These are phyloP conservation scores for Verticillium klebahnii DNA, from an alignment of 2,329 filamentous ascomycete genomes.

Conservation along the genomic window DNA sequence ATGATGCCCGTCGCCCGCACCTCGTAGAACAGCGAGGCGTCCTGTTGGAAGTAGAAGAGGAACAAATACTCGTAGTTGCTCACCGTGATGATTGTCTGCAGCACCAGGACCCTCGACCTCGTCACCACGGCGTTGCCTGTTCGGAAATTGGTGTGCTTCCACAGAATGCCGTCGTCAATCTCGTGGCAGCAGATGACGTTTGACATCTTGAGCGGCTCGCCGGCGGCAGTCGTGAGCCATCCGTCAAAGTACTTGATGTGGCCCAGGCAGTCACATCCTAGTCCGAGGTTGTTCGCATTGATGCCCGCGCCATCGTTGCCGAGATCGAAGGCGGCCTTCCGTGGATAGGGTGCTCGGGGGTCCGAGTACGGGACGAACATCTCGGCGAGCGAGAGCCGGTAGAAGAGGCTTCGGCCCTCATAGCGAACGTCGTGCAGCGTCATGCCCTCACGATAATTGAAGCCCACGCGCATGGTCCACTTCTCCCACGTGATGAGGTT, in stretches of 20 bases:
- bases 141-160: slow-evolving; percentile 62
- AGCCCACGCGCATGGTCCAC: slow-evolving; percentile 64
- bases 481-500: slow-evolving; percentile 54
- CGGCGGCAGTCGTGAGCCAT: slow-evolving; percentile 23
- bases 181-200: slow-evolving; percentile 33
- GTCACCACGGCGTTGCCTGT: slow-evolving; percentile 54
- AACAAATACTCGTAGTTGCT: slow-evolving; percentile 60
- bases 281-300: slow-evolving; percentile 59
- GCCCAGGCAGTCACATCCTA: slow-evolving; percentile 67
- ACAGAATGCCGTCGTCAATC: slow-evolving; percentile 53
- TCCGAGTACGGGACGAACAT: slow-evolving; percentile 70
- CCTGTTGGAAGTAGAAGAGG: slow-evolving; percentile 45
- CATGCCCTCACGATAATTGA: slow-evolving; percentile 65
- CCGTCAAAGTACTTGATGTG: slow-evolving; percentile 44
- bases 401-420: slow-evolving; percentile 61
- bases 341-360: slow-evolving; percentile 56
- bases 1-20: slow-evolving; percentile 38
- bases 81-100: slow-evolving; percentile 62
- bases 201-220: slow-evolving; percentile 23
- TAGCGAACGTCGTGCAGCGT: slow-evolving; percentile 66
- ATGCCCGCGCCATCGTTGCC: slow-evolving; percentile 62
- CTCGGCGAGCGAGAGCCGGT: slow-evolving; percentile 62
- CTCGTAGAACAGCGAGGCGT: slow-evolving; percentile 35
- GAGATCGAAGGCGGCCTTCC: slow-evolving; percentile 68
- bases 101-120: slow-evolving; percentile 53